Percentiles rank a stretch among this genome's conserved stretches.
These are phyloP conservation scores for Diaporthe aspalathi DNA, from an alignment of 2,329 filamentous ascomycete species.

Conservation along the genomic window DNA sequence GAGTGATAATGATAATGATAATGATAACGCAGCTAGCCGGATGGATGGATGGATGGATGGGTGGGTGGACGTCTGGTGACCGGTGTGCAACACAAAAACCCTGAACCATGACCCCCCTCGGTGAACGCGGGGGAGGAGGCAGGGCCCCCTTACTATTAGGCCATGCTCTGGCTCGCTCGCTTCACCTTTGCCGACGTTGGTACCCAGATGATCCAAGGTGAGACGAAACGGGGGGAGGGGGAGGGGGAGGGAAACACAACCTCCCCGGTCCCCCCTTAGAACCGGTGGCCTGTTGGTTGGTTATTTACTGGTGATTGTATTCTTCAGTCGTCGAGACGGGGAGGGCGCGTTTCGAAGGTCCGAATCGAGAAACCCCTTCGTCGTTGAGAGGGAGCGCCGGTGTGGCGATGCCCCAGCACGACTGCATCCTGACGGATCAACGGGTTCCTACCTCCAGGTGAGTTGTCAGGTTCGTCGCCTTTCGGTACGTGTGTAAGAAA, in stretches of 20 bases:
- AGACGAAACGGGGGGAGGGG: slow-evolving; percentile 7
- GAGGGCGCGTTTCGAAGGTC: neutral
- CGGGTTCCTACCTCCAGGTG: neutral
- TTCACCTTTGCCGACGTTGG: slow-evolving; percentile 12
- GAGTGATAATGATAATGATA: slow-evolving; percentile 1
- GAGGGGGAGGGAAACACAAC: neutral
- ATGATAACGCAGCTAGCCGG: neutral
- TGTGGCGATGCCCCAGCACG: neutral
- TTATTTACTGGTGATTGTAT: neutral
- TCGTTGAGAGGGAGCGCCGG: neutral
- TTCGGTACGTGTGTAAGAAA: neutral
- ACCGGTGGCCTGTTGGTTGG: neutral
- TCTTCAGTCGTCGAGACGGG: neutral
- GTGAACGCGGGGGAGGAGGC: slow-evolving; percentile 22
- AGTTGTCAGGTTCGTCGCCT: slow-evolving; percentile 1
- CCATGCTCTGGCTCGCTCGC: slow-evolving; percentile 8
- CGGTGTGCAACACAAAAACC: slow-evolving; percentile 20
- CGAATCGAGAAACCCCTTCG: neutral
- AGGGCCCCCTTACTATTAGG: neutral
- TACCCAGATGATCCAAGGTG: slow-evolving; percentile 16
- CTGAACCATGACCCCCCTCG: slow-evolving; percentile 1
- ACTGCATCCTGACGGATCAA: slow-evolving; percentile 19
- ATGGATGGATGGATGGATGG: too few relatives aligned
- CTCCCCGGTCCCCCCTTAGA: neutral
- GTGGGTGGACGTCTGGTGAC: neutral